These are phyloP conservation scores for Oryza coarctata DNA, from an alignment of 176 grass and related monocot genomes.

Conservation along the genomic window DNA sequence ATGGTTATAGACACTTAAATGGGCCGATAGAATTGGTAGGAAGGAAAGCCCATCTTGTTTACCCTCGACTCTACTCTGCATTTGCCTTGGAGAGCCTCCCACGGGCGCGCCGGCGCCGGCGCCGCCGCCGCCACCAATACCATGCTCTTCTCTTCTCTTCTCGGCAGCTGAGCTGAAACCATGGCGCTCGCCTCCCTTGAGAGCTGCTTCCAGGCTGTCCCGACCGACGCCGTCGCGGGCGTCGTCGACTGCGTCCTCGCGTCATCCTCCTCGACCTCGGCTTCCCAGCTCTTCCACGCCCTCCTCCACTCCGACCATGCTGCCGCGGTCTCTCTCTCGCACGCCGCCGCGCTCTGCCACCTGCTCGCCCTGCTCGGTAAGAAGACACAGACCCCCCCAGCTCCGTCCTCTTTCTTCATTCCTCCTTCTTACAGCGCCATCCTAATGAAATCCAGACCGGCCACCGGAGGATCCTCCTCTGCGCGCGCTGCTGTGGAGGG, in stretches of 20 bases:
- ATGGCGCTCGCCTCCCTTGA: conserved; percentile 52
- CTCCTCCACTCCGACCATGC: conserved; percentile 50
- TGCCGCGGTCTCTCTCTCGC: conserved; percentile 38
- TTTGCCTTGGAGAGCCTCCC: no score
- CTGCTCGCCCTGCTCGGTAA: conserved; percentile 56
- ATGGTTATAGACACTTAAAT: no score
- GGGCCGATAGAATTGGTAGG: no score
- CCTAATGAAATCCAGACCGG: conserved; percentile 17
- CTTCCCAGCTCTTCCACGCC: conserved; percentile 60
- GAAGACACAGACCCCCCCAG: background rate
- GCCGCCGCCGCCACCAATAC: background rate
- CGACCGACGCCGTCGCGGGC: conserved; percentile 47
- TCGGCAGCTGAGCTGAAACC: background rate
- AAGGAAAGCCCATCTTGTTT: background rate
- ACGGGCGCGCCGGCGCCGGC: background rate
- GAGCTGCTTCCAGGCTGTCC: conserved; percentile 58
- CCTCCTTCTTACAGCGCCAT: background rate
- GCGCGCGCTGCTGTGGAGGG: conserved; percentile 50
- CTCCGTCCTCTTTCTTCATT: background rate
- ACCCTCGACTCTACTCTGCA: no score
- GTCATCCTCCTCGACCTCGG: conserved; percentile 44
- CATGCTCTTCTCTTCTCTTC: no score
- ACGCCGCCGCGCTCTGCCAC: conserved; percentile 64
- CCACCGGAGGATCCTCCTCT: conserved; percentile 23
- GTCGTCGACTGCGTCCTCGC: conserved; percentile 81